A percentile compares a stretch with the other conserved stretches of the same genome.
These are phyloP conservation scores for Fistulinella staudtii DNA, from an alignment of 1,284 basidiomycete genomes.

Conservation along the genomic window DNA sequence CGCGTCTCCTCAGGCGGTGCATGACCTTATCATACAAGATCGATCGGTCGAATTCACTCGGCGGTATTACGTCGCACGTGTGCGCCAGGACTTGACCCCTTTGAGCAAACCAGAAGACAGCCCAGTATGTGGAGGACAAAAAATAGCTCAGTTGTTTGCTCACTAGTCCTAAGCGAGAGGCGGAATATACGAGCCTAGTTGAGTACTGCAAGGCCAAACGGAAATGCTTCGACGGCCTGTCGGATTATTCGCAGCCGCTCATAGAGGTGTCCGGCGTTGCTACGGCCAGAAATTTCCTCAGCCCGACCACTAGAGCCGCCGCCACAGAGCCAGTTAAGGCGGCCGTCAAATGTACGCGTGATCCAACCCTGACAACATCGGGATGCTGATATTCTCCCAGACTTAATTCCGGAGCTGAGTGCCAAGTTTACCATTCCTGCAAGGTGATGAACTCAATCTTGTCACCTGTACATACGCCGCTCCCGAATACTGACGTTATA, in stretches of 20 bases:
- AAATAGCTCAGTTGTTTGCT: constrained; percentile 5
- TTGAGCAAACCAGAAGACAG: constrained; percentile 65
- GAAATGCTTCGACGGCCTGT: constrained; percentile 58
- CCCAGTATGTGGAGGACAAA: constrained; percentile 45
- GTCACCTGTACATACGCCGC: constrained; percentile 11
- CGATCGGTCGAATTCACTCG: constrained; percentile 72
- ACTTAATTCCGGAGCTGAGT: constrained; percentile 75
- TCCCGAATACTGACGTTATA: constrained; percentile 26
- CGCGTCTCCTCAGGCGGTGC: constrained; percentile 40
- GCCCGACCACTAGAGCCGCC: constrained; percentile 39
- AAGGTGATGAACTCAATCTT: constrained; percentile 44
- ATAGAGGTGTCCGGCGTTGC: constrained; percentile 60
- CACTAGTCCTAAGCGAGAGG: constrained; percentile 51
- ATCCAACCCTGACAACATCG: constrained; percentile 17
- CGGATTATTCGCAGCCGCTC: constrained; percentile 63
- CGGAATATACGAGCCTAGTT: constrained; percentile 51
- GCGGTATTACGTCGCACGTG: constrained; percentile 51
- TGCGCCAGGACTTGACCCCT: constrained; percentile 66
- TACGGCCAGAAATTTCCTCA: constrained; percentile 51
- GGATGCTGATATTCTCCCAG: constrained; percentile 39
- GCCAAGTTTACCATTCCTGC: constrained; percentile 68
- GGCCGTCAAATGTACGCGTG: constrained; percentile 50
- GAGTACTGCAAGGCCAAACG: constrained; percentile 60
- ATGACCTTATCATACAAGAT: constrained; percentile 70
- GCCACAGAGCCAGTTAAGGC: constrained; percentile 35